Evolutionary conservation across 73 alveolate species (phyloP).

Genomic region (Paramecium pentaurelia): DNA sequence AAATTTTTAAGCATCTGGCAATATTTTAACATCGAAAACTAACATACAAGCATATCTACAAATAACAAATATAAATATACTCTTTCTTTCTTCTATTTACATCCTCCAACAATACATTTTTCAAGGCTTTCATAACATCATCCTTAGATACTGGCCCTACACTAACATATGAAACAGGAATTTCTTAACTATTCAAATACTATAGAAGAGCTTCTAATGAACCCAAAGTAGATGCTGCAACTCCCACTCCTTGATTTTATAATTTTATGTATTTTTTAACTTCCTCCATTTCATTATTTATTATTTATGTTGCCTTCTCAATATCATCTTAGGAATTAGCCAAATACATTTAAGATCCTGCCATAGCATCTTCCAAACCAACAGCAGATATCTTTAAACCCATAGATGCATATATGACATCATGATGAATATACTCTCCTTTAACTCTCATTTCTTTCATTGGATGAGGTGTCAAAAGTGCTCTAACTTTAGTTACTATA

Average conservation of each 20-base stretch:
- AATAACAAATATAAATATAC: neutral
- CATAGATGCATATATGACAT: constrained; percentile 93
- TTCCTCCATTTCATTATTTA: constrained; percentile 84
- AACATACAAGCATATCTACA: constrained; percentile 91
- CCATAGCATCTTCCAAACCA: constrained; percentile 98
- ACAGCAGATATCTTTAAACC: constrained; percentile 98
- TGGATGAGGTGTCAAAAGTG: constrained; percentile 98
- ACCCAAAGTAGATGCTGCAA: constrained; percentile 99
- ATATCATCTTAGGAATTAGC: constrained; percentile 92
- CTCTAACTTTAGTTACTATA: constrained; percentile 96
- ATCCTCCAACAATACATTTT: constrained; percentile 51
- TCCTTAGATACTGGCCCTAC: constrained; percentile 97
- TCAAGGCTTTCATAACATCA: constrained; percentile 92
- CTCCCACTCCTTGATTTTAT: constrained; percentile 97
- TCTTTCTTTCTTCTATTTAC: constrained; percentile 56
- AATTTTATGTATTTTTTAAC: constrained; percentile 89
- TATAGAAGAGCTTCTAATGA: constrained; percentile 97
- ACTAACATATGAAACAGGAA: constrained; percentile 94
- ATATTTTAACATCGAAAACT: constrained; percentile 98
- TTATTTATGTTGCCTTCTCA: constrained; percentile 78
- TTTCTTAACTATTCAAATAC: constrained; percentile 81
- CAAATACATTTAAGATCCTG: constrained; percentile 95
- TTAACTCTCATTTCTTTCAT: constrained; percentile 99
- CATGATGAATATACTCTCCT: constrained; percentile 97
- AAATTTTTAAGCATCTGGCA: constrained; percentile 96